These are phyloP conservation scores for Solanum infundibuliforme DNA, from an alignment of 257 asterid genomes.

Conservation along the genomic window DNA sequence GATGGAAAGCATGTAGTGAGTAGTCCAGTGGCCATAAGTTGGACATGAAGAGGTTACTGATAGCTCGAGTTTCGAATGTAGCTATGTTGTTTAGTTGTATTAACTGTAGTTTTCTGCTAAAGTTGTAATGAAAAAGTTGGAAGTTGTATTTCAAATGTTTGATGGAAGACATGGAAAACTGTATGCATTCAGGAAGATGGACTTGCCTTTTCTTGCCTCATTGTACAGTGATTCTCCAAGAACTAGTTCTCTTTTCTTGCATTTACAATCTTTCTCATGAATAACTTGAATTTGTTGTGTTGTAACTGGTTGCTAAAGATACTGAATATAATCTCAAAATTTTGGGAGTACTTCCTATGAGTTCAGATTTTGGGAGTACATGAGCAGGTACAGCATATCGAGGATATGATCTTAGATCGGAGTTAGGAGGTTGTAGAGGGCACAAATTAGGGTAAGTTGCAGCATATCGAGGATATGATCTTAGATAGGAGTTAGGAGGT, in stretches of 20 bases:
- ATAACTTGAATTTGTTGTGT: neutral
- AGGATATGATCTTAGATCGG: neutral
- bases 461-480: no score
- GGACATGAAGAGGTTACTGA: neutral
- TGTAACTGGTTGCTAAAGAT: neutral
- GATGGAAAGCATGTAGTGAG: conserved; percentile 8
- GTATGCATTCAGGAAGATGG: neutral
- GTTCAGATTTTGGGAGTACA: neutral
- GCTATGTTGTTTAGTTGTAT: neutral
- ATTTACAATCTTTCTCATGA: neutral
- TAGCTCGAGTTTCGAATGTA: neutral
- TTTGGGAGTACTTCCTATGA: neutral
- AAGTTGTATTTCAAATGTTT: neutral
- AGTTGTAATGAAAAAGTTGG: neutral
- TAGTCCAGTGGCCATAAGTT: conserved; percentile 10
- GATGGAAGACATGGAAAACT: neutral
- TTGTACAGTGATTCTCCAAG: neutral
- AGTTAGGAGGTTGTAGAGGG: neutral
- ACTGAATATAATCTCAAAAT: neutral
- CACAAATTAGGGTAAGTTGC: no score
- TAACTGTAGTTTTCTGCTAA: neutral
- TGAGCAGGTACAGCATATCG: neutral
- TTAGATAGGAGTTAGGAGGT: neutral
- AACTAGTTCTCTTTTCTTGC: neutral
- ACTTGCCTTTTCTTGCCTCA: neutral